Evolutionary conservation across 2,329 filamentous ascomycete genomes (phyloP).

Genomic region (Monilinia fructicola): DNA sequence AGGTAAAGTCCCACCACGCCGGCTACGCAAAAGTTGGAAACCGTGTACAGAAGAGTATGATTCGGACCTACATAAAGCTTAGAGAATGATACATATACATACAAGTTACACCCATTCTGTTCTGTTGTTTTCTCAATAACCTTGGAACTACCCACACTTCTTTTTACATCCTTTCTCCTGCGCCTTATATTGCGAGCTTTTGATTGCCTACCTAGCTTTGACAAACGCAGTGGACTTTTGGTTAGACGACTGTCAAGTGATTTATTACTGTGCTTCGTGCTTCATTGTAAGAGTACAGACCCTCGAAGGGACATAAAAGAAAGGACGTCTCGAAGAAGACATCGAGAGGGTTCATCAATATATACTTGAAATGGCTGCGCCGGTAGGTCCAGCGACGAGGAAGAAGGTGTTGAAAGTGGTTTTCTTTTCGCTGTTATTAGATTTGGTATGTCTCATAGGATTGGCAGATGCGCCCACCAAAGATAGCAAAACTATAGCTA

Average conservation of each 20-base stretch:
- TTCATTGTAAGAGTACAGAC: neutral
- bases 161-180: slow-evolving; percentile 1
- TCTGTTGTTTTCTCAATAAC: too few species aligned
- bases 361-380: slow-evolving; percentile 35
- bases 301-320: neutral
- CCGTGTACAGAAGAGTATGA: neutral
- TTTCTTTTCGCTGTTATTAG: slow-evolving; percentile 83
- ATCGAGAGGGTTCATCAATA: neutral
- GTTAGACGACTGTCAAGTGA: neutral
- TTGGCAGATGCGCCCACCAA: neutral
- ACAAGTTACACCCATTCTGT: neutral
- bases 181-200: neutral
- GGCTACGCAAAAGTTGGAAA: neutral
- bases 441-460: slow-evolving; percentile 63
- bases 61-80: neutral
- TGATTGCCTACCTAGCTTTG: neutral
- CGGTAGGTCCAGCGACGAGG: slow-evolving; percentile 57
- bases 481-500: slow-evolving; percentile 16
- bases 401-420: slow-evolving; percentile 85
- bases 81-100: neutral
- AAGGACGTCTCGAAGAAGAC: neutral
- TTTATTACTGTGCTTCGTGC: too few species aligned
- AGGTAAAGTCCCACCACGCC: neutral
- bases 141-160: neutral
- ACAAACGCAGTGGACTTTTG: neutral